Base-by-base conservation (phyloP, 2,329 filamentous ascomycete genomes). In the Berkeleyomyces rouxiae region DNA sequence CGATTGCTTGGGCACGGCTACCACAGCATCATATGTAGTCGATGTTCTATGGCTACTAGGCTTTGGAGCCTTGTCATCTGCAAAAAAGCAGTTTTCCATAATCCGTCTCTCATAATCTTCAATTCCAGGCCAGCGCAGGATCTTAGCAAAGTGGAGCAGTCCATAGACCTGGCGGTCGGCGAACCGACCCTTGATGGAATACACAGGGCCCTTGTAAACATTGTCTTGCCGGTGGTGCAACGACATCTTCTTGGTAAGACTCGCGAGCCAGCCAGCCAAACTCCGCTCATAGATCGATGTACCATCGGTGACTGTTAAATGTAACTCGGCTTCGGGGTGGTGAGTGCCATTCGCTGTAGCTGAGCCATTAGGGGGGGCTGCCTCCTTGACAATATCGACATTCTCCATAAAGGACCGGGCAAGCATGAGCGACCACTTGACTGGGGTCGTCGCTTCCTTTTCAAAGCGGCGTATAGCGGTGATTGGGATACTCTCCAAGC, bases 331-430 rank as follows among this genome's bases (percentile, higher is more conserved):
- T 57, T 65, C 33, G 37, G 57, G 39, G 33, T 33, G 13, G 58
- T 53, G 53, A 37, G 42, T 13, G 3, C 40, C 36, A n/a, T 57
- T 58, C 4, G 58, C 37, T 46, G 46, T 16, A n/a, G 58, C 33
- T 13, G 47, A 16, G 40, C 9, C 49, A 55, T 55, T 55, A 6
- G 65, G 58, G 2, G 67, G 51, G 13, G 70, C 67, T 58, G 76
- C 72, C 36, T 74, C 71, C 66, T 76, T 79, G 60, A 78, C 75
- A 33, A 87, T 74, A 7, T 78, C 77, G 39, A 87, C 83, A 65
- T 87, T 86, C 66, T 86, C 81, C n/a, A 87, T 76, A 83, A 84
- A 87, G 51, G 78, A 77, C 36, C 82, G 76, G 13, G 84, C 84
- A 40, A 87, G 74, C 47, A 85, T 74, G 46, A 87, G 72, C 3